Conservation (phyloP, 768 basidiomycete species). For the Tulasnella sp. region DNA sequence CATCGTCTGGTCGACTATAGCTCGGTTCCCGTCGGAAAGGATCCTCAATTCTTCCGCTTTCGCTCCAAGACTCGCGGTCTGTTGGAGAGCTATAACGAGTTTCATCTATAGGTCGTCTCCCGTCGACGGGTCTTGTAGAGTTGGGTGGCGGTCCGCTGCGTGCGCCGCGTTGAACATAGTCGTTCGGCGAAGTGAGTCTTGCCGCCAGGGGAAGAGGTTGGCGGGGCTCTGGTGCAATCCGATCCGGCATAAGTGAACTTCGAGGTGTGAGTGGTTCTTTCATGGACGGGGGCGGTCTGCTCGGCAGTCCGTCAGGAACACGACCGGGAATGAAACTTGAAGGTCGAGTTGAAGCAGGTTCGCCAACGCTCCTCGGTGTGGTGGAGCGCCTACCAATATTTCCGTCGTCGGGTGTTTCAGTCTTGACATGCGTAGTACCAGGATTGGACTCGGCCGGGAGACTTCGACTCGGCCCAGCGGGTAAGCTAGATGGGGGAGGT, state of each 20-base stretch:
- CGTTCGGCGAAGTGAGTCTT: neutral
- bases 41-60: neutral
- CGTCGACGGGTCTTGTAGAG: neutral
- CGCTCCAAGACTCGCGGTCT: neutral
- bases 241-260: neutral
- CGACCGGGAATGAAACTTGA: neutral
- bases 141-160: neutral
- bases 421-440: neutral
- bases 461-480: neutral
- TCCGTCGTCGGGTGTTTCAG: neutral
- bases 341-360: neutral
- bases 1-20: neutral
- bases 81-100: neutral
- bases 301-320: neutral
- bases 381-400: neutral
- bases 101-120: neutral
- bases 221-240: neutral
- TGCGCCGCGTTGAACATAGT: neutral
- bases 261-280: neutral
- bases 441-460: neutral
- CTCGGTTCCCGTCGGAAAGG: neutral
- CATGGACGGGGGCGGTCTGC: neutral
- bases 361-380: neutral
- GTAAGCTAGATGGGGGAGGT: neutral
- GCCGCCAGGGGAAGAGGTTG: neutral